These are phyloP conservation scores for Massarina eburnea DNA, from an alignment of 2,329 filamentous ascomycete species.

Conservation along the genomic window DNA sequence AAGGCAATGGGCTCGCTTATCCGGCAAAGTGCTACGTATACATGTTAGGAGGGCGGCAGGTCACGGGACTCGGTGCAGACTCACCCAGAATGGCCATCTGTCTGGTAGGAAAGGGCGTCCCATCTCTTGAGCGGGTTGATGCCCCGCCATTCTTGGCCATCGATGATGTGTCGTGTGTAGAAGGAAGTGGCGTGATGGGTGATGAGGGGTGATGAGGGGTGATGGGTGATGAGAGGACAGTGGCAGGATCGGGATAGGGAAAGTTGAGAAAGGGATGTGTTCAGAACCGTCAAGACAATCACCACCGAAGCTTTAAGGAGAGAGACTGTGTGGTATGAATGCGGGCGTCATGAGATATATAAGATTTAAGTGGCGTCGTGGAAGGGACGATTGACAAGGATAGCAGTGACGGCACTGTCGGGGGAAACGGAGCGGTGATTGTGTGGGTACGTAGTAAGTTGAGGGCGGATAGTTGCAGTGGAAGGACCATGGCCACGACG, in stretches of 20 bases:
- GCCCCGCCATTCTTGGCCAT: slow-evolving; percentile 36
- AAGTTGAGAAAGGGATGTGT: background rate
- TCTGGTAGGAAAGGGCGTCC: slow-evolving; percentile 56
- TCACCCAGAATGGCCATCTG: slow-evolving; percentile 61
- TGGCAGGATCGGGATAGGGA: slow-evolving; percentile 5
- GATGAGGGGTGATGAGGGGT: slow-evolving; percentile 13
- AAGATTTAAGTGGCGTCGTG: slow-evolving; percentile 45
- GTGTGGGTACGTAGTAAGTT: slow-evolving; percentile 38
- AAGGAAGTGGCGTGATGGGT: slow-evolving; percentile 12
- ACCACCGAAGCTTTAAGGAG: slow-evolving; percentile 22
- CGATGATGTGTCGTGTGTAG: slow-evolving; percentile 10
- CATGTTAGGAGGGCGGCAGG: slow-evolving; percentile 3
- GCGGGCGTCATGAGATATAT: slow-evolving; percentile 42
- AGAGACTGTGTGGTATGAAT: slow-evolving; percentile 31
- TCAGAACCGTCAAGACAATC: background rate
- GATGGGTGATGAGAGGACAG: slow-evolving; percentile 4
- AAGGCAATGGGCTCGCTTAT: slow-evolving; percentile 99
- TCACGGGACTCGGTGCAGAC: slow-evolving; percentile 14
- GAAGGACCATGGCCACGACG: slow-evolving; percentile 17
- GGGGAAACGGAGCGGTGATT: slow-evolving; percentile 42
- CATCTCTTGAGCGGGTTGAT: slow-evolving; percentile 29
- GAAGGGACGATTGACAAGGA: slow-evolving; percentile 41
- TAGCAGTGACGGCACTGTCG: slow-evolving; percentile 39
- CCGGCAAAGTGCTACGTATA: slow-evolving; percentile 73
- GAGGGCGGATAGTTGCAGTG: slow-evolving; percentile 36